These are phyloP conservation scores for Hymenoscyphus fructigenus DNA, from an alignment of 2,329 filamentous ascomycete species.

Conservation along the genomic window DNA sequence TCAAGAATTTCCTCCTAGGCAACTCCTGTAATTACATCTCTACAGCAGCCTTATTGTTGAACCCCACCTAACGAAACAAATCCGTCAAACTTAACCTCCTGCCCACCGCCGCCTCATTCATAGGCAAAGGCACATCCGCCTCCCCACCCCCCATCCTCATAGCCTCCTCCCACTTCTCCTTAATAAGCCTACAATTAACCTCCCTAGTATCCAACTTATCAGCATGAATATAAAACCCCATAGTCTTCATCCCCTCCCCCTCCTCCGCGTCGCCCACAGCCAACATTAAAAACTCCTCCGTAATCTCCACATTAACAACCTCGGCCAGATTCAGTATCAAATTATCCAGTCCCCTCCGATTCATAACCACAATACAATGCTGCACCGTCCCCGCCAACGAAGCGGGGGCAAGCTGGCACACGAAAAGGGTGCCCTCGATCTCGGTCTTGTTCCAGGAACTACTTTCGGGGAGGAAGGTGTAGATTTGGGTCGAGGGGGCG, in stretches of 20 bases:
- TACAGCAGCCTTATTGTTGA: not conserved
- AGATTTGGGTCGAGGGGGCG: slow-evolving; percentile 83
- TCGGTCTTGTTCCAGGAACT: slow-evolving; percentile 80
- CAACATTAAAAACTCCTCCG: slow-evolving; percentile 53
- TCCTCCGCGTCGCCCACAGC: slow-evolving; percentile 9
- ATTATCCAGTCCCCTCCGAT: slow-evolving; percentile 69
- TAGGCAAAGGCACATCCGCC: not conserved
- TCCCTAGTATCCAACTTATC: slow-evolving; percentile 46
- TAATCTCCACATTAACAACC: slow-evolving; percentile 63
- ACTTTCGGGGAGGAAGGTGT: slow-evolving; percentile 67
- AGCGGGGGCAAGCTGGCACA: slow-evolving; percentile 61
- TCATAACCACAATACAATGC: slow-evolving; percentile 68
- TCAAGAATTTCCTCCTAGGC: not conserved
- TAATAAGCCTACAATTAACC: slow-evolving; percentile 30
- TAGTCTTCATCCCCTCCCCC: slow-evolving; percentile 38
- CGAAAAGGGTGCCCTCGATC: slow-evolving; percentile 84
- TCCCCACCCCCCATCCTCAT: slow-evolving; percentile 15
- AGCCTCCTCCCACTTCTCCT: slow-evolving; percentile 33
- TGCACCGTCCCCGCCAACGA: slow-evolving; percentile 41
- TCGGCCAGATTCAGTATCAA: slow-evolving; percentile 64
- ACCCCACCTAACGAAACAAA: slow-evolving; percentile 21
- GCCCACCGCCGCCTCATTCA: slow-evolving; percentile 17
- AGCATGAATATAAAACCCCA: slow-evolving; percentile 57
- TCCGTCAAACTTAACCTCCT: slow-evolving; percentile 33
- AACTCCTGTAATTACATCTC: not conserved